Conservation (phyloP, 2,329 filamentous ascomycete genomes). For the Dactylellina cionopaga region DNA sequence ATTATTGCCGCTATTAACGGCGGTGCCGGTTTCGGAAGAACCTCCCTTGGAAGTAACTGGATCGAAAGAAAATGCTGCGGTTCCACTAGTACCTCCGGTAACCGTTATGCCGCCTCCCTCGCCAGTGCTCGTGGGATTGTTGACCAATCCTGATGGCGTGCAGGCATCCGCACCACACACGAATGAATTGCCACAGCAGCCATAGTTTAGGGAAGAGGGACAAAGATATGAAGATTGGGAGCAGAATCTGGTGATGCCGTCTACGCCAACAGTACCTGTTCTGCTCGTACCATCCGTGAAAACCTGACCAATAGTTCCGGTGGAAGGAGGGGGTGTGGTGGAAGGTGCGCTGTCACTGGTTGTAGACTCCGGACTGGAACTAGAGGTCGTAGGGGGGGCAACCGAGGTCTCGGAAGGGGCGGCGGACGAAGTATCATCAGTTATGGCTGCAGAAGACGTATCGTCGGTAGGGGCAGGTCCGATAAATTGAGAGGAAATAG, state of each 20-base stretch:
- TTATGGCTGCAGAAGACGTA: neutral
- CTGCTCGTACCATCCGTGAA: slow-evolving; percentile 40
- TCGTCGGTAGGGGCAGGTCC: neutral
- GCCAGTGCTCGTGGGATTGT: neutral
- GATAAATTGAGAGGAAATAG: slow-evolving; percentile 39
- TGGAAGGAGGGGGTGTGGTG: neutral
- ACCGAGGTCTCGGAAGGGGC: neutral
- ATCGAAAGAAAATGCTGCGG: slow-evolving; percentile 34
- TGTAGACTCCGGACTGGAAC: neutral
- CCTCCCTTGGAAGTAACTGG: slow-evolving; percentile 39
- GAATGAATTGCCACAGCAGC: slow-evolving; percentile 37
- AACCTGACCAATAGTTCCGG: slow-evolving; percentile 38
- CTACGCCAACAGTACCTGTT: slow-evolving; percentile 43
- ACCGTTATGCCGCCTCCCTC: neutral
- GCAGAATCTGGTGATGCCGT: slow-evolving; percentile 44
- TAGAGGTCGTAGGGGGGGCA: neutral
- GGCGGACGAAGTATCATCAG: neutral
- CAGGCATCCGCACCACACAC: slow-evolving; percentile 33
- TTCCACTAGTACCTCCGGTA: neutral
- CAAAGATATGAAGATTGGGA: slow-evolving; percentile 38
- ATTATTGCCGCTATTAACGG: neutral
- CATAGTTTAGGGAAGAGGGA: slow-evolving; percentile 26
- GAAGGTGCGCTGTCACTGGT: neutral
- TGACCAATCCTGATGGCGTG: slow-evolving; percentile 12
- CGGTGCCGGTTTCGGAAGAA: neutral